Evolutionary conservation across 148 eudicot species (phyloP).

Genomic region (Suaeda aralocaspica): DNA sequence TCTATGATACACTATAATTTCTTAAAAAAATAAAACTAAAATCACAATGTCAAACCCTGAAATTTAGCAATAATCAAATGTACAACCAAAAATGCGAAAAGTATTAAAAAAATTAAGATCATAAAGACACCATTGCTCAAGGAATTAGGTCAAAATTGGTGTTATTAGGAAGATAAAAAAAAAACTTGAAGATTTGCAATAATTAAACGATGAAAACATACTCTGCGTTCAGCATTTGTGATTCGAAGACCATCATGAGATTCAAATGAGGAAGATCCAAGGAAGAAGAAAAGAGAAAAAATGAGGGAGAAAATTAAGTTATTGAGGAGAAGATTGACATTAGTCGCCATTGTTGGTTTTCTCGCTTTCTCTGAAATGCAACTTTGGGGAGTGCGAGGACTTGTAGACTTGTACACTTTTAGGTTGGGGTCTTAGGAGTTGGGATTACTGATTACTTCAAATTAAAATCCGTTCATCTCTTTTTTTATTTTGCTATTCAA

Average conservation of each 20-base stretch:
- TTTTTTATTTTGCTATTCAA: too few relatives aligned
- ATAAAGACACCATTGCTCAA: not conserved
- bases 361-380: not conserved
- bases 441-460: too few relatives aligned
- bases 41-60: not conserved
- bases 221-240: slow-evolving; percentile 80
- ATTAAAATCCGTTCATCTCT: too few relatives aligned
- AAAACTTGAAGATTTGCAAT: not conserved
- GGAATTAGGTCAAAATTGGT: too few relatives aligned
- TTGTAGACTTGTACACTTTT: too few relatives aligned
- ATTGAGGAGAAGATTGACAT: slow-evolving; percentile 20
- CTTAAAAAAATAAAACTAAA: not conserved
- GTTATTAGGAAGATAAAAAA: not conserved
- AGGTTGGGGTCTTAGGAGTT: too few relatives aligned
- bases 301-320: slow-evolving; percentile 32
- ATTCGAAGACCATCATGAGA: slow-evolving; percentile 54
- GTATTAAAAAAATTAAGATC: too few relatives aligned
- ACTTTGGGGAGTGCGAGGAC: slow-evolving; percentile 11
- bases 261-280: slow-evolving; percentile 30
- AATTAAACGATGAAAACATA: slow-evolving; percentile 21
- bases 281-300: slow-evolving; percentile 22
- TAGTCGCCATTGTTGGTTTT: slow-evolving; percentile 34
- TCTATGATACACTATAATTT: not conserved
- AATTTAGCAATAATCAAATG: not conserved
- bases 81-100: not conserved